Percentiles rank a stretch among this genome's conserved stretches.
phyloP scores from a whole-genome alignment of 1,284 basidiomycete species.

The Cryptococcus hybrid region DNA sequence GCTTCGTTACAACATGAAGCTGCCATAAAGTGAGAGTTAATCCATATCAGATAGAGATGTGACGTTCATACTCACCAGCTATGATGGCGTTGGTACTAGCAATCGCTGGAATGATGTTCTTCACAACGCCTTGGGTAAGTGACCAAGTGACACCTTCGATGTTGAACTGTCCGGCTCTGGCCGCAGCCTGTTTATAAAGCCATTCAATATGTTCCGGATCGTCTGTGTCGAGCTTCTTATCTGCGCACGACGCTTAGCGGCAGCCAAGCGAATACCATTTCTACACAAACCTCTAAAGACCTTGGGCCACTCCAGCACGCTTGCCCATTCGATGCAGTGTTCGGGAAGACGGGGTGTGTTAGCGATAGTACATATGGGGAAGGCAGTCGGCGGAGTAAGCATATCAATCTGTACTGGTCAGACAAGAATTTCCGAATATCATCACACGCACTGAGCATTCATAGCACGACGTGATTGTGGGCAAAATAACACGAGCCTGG shows the following conservation, averaged over 20 bases:
- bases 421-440: background rate
- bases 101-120: slow-evolving; percentile 99
- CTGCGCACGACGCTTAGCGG: slow-evolving; percentile 50
- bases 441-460: slow-evolving; percentile 69
- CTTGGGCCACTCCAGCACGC: slow-evolving; percentile 97
- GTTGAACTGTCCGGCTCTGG: slow-evolving; percentile 85
- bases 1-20: slow-evolving; percentile 99
- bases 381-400: slow-evolving; percentile 95
- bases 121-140: slow-evolving; percentile 96
- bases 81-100: slow-evolving; percentile 96
- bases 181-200: slow-evolving; percentile 77
- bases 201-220: slow-evolving; percentile 96
- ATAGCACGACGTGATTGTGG: slow-evolving; percentile 93
- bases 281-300: slow-evolving; percentile 70
- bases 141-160: slow-evolving; percentile 99
- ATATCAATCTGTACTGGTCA: slow-evolving; percentile 67
- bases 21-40: slow-evolving; percentile 40
- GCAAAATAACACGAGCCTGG: slow-evolving; percentile 95
- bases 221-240: slow-evolving; percentile 93
- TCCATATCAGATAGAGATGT: background rate
- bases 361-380: slow-evolving; percentile 98
- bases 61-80: slow-evolving; percentile 58
- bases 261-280: background rate
- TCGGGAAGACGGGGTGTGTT: slow-evolving; percentile 98
- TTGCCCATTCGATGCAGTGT: slow-evolving; percentile 99